phyloP scores from a whole-genome alignment of 306 rosid genomes.

The Cucumis hystrix region DNA sequence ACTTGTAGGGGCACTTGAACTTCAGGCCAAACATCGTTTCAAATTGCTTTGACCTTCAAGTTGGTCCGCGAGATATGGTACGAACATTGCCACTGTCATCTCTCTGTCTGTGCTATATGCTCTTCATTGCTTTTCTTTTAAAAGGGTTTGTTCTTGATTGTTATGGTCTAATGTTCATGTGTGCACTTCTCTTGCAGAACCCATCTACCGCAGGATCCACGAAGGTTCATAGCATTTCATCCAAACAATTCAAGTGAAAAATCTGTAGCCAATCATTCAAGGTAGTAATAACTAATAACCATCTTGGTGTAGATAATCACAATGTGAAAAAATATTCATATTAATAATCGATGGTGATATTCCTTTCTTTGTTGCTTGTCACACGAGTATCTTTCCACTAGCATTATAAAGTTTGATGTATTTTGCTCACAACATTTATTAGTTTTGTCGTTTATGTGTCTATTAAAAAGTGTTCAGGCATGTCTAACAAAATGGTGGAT shows the following conservation, averaged over 20 bases:
- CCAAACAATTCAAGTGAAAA: slow-evolving; percentile 17
- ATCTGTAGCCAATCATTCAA: slow-evolving; percentile 2
- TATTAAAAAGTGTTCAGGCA: too few species aligned
- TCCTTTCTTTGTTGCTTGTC: background rate
- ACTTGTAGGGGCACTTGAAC: slow-evolving; percentile 28
- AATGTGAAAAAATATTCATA: background rate
- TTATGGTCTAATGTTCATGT: background rate
- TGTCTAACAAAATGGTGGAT: too few species aligned
- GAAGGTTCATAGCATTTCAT: slow-evolving; percentile 19
- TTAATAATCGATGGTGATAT: background rate
- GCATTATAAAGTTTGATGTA: too few species aligned
- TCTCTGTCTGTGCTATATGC: background rate
- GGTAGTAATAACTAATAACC: background rate
- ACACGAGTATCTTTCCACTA: too few species aligned
- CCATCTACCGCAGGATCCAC: slow-evolving; percentile 20
- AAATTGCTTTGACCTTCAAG: slow-evolving; percentile 17
- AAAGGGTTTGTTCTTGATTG: background rate
- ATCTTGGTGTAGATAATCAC: background rate
- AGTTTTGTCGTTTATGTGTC: too few species aligned
- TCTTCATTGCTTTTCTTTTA: background rate
- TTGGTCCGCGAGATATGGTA: slow-evolving; percentile 24
- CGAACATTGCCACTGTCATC: background rate
- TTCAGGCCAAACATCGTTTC: slow-evolving; percentile 21
- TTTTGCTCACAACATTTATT: too few species aligned
- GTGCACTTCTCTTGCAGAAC: slow-evolving; percentile 19